phyloP scores from a whole-genome alignment of 176 grass and related monocot genomes.

The Aegilops sharonensis region DNA sequence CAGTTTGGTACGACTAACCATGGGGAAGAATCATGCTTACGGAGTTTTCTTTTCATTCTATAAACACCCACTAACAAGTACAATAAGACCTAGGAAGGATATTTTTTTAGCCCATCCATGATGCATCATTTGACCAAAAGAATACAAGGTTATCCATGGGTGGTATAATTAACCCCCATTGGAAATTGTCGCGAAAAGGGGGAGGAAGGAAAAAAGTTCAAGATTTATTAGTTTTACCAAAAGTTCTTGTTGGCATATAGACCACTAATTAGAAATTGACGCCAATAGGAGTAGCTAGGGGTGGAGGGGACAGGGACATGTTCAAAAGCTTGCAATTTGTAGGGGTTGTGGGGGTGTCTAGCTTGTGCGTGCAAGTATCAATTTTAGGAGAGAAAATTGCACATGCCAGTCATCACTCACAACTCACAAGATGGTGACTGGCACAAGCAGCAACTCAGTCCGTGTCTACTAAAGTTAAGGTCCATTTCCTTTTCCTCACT shows the following conservation, averaged over 20 bases:
- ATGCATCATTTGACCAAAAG: neutral
- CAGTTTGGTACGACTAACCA: neutral
- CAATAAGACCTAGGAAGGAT: neutral
- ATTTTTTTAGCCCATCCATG: neutral
- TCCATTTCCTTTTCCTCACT: conserved; percentile 10
- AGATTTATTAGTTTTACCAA: neutral
- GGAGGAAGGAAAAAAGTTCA: neutral
- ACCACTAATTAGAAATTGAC: neutral
- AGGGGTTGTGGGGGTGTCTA: neutral
- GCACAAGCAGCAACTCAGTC: conserved; percentile 17
- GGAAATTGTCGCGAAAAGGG: neutral
- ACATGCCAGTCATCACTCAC: neutral
- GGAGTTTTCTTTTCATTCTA: neutral
- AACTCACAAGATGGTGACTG: conserved; percentile 23
- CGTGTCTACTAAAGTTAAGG: conserved; percentile 37
- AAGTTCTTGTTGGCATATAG: neutral
- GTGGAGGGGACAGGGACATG: neutral
- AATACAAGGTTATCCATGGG: neutral
- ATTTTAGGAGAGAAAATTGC: neutral
- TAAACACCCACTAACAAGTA: neutral
- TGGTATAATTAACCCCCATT: neutral
- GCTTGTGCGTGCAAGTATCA: conserved; percentile 19
- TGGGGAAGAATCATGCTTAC: neutral
- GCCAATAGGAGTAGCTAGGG: neutral
- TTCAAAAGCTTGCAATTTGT: neutral